A percentile compares a stretch with the other conserved stretches of the same genome.
Conservation (phyloP, 148 eudicot species). For the Agrostemma githago region DNA sequence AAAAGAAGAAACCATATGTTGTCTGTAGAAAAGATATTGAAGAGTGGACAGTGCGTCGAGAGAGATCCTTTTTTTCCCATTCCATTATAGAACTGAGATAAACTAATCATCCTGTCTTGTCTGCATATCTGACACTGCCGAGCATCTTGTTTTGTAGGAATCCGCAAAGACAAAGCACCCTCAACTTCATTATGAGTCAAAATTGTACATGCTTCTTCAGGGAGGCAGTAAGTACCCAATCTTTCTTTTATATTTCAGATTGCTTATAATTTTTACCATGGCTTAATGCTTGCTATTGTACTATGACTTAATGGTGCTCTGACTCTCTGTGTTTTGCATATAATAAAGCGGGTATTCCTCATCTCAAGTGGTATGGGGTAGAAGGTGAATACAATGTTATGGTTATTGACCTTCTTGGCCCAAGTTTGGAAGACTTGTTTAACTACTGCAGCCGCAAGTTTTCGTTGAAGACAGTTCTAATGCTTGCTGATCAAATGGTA, state of each 20-base stretch:
- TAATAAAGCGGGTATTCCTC: slow-evolving; percentile 71
- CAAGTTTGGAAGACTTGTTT: slow-evolving; percentile 79
- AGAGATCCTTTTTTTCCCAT: background rate
- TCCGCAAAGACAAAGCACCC: slow-evolving; percentile 79
- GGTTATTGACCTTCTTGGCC: slow-evolving; percentile 96
- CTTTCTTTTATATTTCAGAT: background rate
- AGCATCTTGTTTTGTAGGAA: slow-evolving; percentile 42
- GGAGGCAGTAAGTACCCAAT: slow-evolving; percentile 67
- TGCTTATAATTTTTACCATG: background rate
- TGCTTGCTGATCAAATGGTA: slow-evolving; percentile 90
- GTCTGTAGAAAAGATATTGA: background rate
- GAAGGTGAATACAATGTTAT: slow-evolving; percentile 78
- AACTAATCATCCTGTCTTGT: background rate
- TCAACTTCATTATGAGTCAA: slow-evolving; percentile 84
- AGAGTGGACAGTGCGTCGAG: background rate
- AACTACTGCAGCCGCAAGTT: slow-evolving; percentile 79
- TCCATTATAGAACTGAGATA: background rate
- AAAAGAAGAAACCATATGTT: background rate
- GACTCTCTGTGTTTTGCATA: background rate
- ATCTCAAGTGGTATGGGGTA: slow-evolving; percentile 82
- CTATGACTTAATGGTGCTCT: background rate
- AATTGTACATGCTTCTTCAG: slow-evolving; percentile 81
- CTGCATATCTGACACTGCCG: slow-evolving; percentile 8
- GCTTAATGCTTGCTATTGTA: background rate
- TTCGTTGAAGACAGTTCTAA: slow-evolving; percentile 74